phyloP scores from a whole-genome alignment of 352 stramenopile genomes.

The Paralagenidium karlingii region DNA sequence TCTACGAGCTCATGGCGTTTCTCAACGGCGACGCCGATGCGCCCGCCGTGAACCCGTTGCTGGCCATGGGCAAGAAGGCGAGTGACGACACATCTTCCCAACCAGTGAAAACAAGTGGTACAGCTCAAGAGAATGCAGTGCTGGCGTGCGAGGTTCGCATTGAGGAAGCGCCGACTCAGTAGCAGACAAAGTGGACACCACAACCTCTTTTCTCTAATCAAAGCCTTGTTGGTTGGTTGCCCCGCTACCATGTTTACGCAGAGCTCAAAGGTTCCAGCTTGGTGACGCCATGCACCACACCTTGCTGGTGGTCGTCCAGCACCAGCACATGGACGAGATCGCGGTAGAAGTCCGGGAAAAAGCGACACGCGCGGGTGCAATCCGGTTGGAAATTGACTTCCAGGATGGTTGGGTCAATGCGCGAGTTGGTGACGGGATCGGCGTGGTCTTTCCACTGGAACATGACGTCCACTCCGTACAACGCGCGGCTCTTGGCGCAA shows the following conservation, averaged over 20 bases:
- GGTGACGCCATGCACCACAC: conserved; percentile 23
- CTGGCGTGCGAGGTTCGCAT: too few relatives aligned
- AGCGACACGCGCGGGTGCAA: conserved; percentile 36
- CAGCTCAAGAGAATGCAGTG: too few relatives aligned
- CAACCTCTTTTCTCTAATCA: too few relatives aligned
- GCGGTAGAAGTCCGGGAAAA: conserved; percentile 39
- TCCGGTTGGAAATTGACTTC: conserved; percentile 47
- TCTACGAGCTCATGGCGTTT: conserved; percentile 65
- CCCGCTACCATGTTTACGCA: too few relatives aligned
- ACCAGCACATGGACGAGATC: conserved; percentile 44
- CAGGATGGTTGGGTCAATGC: conserved; percentile 26
- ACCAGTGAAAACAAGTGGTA: too few relatives aligned
- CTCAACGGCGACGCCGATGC: conserved; percentile 53
- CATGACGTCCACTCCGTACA: conserved; percentile 47
- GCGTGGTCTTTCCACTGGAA: conserved; percentile 22
- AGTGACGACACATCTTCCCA: too few relatives aligned
- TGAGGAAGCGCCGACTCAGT: too few relatives aligned
- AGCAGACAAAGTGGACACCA: too few relatives aligned
- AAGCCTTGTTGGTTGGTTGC: too few relatives aligned
- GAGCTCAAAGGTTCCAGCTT: conserved; percentile 28
- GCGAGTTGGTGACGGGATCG: conserved; percentile 16
- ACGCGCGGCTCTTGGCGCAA: conserved; percentile 30
- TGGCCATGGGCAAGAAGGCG: background rate
- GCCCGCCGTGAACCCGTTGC: conserved; percentile 26
- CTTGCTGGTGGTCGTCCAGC: conserved; percentile 20